phyloP scores from a whole-genome alignment of 148 eudicot genomes.

The Chenopodium formosanum region DNA sequence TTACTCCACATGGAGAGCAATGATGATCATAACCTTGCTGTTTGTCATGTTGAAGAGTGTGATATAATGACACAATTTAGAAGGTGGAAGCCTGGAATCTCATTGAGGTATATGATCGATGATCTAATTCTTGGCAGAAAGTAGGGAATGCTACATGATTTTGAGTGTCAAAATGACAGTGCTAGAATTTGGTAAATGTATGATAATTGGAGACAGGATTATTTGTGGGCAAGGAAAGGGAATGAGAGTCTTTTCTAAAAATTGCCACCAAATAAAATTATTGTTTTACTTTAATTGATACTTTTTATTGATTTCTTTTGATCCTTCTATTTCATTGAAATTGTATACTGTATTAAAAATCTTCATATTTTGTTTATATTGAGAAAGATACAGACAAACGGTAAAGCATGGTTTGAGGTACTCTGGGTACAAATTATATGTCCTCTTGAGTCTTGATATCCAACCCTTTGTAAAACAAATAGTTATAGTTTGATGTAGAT shows the following conservation, averaged over 20 bases:
- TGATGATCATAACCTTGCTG: constrained; percentile 54
- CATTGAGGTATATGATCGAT: constrained; percentile 54
- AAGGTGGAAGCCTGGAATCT: constrained; percentile 79
- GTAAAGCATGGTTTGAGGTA: no score
- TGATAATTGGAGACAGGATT: not conserved
- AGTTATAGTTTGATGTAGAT: not conserved
- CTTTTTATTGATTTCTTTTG: not conserved
- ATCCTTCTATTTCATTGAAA: not conserved
- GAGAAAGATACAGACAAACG: no score
- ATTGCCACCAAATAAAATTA: not conserved
- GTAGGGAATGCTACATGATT: not conserved
- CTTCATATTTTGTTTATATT: no score
- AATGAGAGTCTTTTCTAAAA: not conserved
- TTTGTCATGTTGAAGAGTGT: constrained; percentile 88
- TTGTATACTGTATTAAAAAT: not conserved
- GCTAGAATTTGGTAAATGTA: not conserved
- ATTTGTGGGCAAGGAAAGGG: not conserved
- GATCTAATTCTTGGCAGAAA: not conserved
- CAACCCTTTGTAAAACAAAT: no score
- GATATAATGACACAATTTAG: constrained; percentile 77
- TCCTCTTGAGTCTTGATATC: no score
- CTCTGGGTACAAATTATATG: no score
- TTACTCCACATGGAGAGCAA: constrained; percentile 49
- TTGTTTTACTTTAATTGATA: not conserved
- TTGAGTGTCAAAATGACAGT: not conserved